Percentiles rank a stretch among this genome's conserved stretches.
Evolutionary conservation across 352 stramenopile genomes (phyloP).

Genomic region (Pythium coloratum): DNA sequence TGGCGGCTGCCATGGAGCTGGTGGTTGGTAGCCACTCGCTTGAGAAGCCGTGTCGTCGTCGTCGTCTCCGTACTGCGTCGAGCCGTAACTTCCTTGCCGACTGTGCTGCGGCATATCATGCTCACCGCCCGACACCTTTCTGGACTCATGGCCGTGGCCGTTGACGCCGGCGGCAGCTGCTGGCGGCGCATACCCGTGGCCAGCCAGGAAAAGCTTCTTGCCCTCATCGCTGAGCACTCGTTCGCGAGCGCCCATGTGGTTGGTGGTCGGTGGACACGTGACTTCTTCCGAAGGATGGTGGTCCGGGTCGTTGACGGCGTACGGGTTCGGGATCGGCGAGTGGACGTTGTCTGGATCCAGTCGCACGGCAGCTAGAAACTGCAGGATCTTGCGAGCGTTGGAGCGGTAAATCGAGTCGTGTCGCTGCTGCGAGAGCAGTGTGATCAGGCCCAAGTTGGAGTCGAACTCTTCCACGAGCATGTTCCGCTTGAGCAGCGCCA

Average conservation of each 20-base stretch:
- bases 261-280: slow-evolving; percentile 62
- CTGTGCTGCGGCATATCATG: slow-evolving; percentile 40
- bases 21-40: slow-evolving; percentile 37
- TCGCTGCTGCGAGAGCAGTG: slow-evolving; percentile 81
- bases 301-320: slow-evolving; percentile 50
- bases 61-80: slow-evolving; percentile 55
- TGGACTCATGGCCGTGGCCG: slow-evolving; percentile 8
- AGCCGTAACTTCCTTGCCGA: slow-evolving; percentile 46
- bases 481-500: slow-evolving; percentile 77
- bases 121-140: slow-evolving; percentile 25
- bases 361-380: slow-evolving; percentile 78
- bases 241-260: slow-evolving; percentile 62
- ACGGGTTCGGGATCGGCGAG: slow-evolving; percentile 32
- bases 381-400: slow-evolving; percentile 80
- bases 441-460: slow-evolving; percentile 74
- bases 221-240: slow-evolving; percentile 84
- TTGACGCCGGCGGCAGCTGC: neutral
- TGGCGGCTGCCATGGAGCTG: slow-evolving; percentile 37
- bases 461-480: slow-evolving; percentile 81
- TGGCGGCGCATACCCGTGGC: slow-evolving; percentile 36
- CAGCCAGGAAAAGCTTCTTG: slow-evolving; percentile 75
- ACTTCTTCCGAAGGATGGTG: slow-evolving; percentile 47
- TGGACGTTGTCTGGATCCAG: slow-evolving; percentile 80
- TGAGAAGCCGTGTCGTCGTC: slow-evolving; percentile 51
- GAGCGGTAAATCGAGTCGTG: slow-evolving; percentile 82